These are phyloP conservation scores for Kwoniella heveanensis DNA, from an alignment of 768 basidiomycete species.

Conservation along the genomic window DNA sequence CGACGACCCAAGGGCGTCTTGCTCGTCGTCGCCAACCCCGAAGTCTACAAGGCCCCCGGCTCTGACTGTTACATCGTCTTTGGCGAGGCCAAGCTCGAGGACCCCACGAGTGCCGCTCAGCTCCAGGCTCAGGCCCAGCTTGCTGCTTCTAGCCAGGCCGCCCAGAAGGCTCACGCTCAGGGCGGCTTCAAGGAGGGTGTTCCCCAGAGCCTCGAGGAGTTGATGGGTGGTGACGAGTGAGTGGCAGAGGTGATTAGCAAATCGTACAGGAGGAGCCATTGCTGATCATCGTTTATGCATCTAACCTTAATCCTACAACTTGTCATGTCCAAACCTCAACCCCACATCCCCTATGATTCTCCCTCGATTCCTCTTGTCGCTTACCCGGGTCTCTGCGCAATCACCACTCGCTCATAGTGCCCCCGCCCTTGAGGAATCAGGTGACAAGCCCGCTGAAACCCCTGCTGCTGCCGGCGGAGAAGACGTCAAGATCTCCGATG, in stretches of 20 bases:
- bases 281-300: background rate
- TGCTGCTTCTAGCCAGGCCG: constrained; percentile 57
- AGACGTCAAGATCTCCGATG: constrained; percentile 66
- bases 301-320: too few relatives aligned
- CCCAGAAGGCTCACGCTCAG: constrained; percentile 59
- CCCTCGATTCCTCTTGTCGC: too few relatives aligned
- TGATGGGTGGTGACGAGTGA: constrained; percentile 53
- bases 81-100: constrained; percentile 69
- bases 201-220: constrained; percentile 65
- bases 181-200: constrained; percentile 66
- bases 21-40: constrained; percentile 88
- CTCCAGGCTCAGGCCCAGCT: constrained; percentile 71
- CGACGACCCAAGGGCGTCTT: constrained; percentile 94
- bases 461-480: constrained; percentile 18
- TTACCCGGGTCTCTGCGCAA: too few relatives aligned
- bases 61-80: constrained; percentile 99
- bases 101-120: constrained; percentile 52
- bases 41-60: constrained; percentile 96
- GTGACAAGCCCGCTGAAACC: constrained; percentile 25
- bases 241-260: constrained; percentile 11
- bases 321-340: too few relatives aligned
- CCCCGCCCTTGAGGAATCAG: constrained; percentile 41
- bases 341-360: too few relatives aligned
- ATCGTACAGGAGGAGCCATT: background rate
- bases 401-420: constrained; percentile 31